These are phyloP conservation scores for Coemansia sp. DNA, from an alignment of 192 early-diverging fungal genomes.

Conservation along the genomic window DNA sequence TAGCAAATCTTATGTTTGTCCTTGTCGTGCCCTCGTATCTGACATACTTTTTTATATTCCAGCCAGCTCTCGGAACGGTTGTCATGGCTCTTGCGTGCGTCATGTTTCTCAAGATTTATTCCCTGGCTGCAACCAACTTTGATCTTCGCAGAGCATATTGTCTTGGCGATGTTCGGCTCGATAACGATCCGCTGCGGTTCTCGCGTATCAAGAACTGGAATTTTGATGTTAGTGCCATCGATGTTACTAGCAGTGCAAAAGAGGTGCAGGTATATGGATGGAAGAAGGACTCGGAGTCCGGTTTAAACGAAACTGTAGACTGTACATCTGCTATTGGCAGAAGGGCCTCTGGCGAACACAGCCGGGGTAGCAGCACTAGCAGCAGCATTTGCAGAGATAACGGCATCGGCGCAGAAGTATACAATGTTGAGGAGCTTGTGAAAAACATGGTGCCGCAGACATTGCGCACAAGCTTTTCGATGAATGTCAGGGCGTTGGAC, in stretches of 20 bases:
- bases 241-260: not conserved
- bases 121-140: constrained; percentile 76
- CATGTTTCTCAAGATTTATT: constrained; percentile 81
- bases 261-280: not conserved
- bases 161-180: constrained; percentile 47
- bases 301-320: not conserved
- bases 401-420: constrained; percentile 21
- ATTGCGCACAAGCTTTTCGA: constrained; percentile 42
- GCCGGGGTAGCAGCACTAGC: not conserved
- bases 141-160: constrained; percentile 68
- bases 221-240: constrained; percentile 7
- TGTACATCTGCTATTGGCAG: not conserved
- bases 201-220: constrained; percentile 27
- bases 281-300: not conserved
- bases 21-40: constrained; percentile 66
- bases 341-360: not conserved
- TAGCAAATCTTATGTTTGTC: constrained; percentile 59
- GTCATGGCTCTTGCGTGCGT: constrained; percentile 65
- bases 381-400: not conserved
- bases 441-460: constrained; percentile 13
- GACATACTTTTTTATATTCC: constrained; percentile 68
- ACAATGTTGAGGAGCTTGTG: constrained; percentile 17
- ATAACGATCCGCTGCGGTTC: constrained; percentile 40
- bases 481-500: constrained; percentile 37
- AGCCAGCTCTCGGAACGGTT: constrained; percentile 68